Conservation (phyloP, 768 basidiomycete species). For the Fistulinella prunicolor region DNA sequence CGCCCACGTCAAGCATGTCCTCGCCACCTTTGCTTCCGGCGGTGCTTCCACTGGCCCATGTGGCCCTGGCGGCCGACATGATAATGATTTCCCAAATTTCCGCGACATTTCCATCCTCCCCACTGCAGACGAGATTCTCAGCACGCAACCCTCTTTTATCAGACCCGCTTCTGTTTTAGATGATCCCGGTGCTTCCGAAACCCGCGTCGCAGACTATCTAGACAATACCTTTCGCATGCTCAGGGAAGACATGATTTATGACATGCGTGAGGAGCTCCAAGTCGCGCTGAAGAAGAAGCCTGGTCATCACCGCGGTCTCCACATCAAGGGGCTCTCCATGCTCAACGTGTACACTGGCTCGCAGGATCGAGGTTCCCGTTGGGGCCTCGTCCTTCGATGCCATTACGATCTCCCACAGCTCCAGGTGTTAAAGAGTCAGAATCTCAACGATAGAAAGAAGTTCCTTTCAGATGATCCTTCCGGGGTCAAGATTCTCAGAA, state of each 20-base stretch:
- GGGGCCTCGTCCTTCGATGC: constrained; percentile 43
- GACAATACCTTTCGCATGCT: constrained; percentile 67
- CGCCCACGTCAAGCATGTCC: constrained; percentile 42
- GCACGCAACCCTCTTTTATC: constrained; percentile 48
- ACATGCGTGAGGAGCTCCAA: constrained; percentile 57
- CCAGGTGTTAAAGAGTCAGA: constrained; percentile 19
- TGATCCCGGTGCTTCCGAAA: constrained; percentile 37
- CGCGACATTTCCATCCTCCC: constrained; percentile 61
- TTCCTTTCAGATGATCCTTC: constrained; percentile 36
- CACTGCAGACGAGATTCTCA: constrained; percentile 58
- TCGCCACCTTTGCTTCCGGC: constrained; percentile 29
- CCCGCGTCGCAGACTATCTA: constrained; percentile 46
- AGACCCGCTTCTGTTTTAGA: constrained; percentile 45
- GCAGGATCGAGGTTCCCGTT: constrained; percentile 31
- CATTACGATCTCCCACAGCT: constrained; percentile 37
- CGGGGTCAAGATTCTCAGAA: constrained; percentile 41
- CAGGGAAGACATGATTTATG: constrained; percentile 62
- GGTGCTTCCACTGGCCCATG: constrained; percentile 14
- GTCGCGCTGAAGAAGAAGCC: constrained; percentile 41
- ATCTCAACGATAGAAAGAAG: constrained; percentile 36
- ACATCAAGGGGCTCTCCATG: constrained; percentile 38
- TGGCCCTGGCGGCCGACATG: constrained; percentile 64
- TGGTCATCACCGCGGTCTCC: constrained; percentile 38
- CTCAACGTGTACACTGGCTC: constrained; percentile 38
- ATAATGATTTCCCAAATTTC: constrained; percentile 65